A percentile compares a stretch with the other conserved stretches of the same genome.
phyloP scores from a whole-genome alignment of 1,139 yeast genomes.

The Kodamaea suecica region DNA sequence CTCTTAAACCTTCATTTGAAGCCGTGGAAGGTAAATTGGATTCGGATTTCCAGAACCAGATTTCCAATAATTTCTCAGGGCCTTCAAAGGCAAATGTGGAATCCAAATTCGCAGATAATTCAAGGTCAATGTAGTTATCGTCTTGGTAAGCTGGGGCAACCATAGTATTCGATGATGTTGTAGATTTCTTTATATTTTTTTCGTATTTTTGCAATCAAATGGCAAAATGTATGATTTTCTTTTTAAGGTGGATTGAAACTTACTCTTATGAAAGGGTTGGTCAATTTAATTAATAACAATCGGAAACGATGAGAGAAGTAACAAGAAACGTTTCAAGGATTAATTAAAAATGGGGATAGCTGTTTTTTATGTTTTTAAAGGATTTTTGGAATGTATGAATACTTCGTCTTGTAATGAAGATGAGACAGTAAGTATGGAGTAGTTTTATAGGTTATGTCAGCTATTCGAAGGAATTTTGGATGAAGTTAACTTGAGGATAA shows the following conservation, averaged over 20 bases:
- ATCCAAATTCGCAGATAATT: slow-evolving; percentile 74
- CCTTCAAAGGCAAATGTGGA: slow-evolving; percentile 94
- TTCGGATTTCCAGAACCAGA: slow-evolving; percentile 69
- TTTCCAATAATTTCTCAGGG: slow-evolving; percentile 88
- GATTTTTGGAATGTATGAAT: slow-evolving; percentile 2
- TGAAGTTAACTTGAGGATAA: slow-evolving; percentile 5
- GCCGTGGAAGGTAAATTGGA: slow-evolving; percentile 35
- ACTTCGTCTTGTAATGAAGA: slow-evolving; percentile 1
- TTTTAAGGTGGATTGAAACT: slow-evolving; percentile 41
- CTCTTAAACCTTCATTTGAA: slow-evolving; percentile 51
- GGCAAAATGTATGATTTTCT: slow-evolving; percentile 14
- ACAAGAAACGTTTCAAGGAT: slow-evolving; percentile 48
- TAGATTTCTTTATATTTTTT: too few relatives aligned
- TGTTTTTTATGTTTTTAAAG: slow-evolving; percentile 11
- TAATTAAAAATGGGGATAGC: background rate
- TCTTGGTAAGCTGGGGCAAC: slow-evolving; percentile 45
- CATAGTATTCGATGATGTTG: slow-evolving; percentile 19
- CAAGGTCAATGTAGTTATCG: slow-evolving; percentile 55
- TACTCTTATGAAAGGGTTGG: slow-evolving; percentile 30
- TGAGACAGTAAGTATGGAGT: background rate
- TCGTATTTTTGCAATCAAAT: background rate
- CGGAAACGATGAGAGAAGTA: slow-evolving; percentile 50
- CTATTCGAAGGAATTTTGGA: slow-evolving; percentile 13
- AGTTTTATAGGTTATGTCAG: slow-evolving; percentile 12
- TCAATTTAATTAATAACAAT: slow-evolving; percentile 17